Base-by-base conservation (phyloP, 2,329 filamentous ascomycete genomes). In the Ophiocordyceps sinensis region DNA sequence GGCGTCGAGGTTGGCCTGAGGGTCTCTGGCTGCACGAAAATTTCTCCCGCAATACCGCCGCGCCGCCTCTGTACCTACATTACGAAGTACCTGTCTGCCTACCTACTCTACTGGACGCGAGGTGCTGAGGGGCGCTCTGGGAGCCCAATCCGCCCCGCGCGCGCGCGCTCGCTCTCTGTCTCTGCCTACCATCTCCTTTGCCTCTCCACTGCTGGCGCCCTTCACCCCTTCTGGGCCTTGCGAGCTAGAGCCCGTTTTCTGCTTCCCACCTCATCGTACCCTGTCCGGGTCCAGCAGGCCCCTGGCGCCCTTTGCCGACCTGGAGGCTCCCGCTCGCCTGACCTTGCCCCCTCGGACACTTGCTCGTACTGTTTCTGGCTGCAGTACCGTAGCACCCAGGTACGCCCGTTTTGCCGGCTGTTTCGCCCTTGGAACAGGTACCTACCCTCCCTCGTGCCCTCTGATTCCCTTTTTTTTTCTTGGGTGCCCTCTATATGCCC, bases 31-130 rank as follows among this genome's bases (percentile, higher is more conserved):
- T 49, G 47, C 45, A 51, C 52, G 53, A 60, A 59, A 59, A 54
- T 55, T 57, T 60, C 53, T 56, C 47, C 48, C 48, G 36, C 42
- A 15, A n/a, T 41, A 14, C n/a, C n/a, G n/a, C n/a, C n/a, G n/a
- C n/a, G n/a, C n/a, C 37, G 38, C 38, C 28, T 19, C 36, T 36
- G 38, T 15, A 9, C 8, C 32, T 17, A 14, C 13, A 4, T 14
- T n/a, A n/a, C n/a, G 14, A 7, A 15, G 13, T 31, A n/a, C 29
- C 29, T 23, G n/a, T n/a, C n/a, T n/a, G n/a, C n/a, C n/a, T n/a
- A n/a, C n/a, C n/a, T n/a, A n/a, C n/a, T 7, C 23, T 7, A 23
- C 23, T 23, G 23, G 23, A 23, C 23, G 23, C 23, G 23, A 23
- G 23, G 23, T 23, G 23, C 36, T 23, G 36, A 37, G 38, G 38